Evolutionary conservation across 441 rosid species (phyloP).

Genomic region (Aleurites moluccanus): DNA sequence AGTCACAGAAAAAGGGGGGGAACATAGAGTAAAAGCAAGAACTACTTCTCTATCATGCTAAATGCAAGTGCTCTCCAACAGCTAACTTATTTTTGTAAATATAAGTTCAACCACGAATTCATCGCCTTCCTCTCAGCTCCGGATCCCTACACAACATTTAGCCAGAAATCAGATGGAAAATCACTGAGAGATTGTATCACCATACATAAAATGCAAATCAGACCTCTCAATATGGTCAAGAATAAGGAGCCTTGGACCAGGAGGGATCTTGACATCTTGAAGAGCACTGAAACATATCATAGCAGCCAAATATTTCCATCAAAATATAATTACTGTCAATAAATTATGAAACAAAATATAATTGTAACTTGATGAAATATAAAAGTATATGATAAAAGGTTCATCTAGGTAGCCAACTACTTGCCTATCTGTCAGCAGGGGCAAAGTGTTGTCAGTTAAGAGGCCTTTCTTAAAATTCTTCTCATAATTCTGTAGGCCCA

Average conservation of each 20-base stretch:
- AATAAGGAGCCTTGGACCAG: constrained; percentile 93
- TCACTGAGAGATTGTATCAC: neutral
- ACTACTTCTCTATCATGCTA: constrained; percentile 6
- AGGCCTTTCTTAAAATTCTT: constrained; percentile 90
- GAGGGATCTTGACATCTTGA: constrained; percentile 88
- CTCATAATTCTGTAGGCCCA: constrained; percentile 85
- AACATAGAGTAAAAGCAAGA: neutral
- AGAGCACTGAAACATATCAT: constrained; percentile 63
- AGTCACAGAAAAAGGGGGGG: too few species aligned
- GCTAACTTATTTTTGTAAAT: constrained; percentile 1
- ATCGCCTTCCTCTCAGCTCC: constrained; percentile 49
- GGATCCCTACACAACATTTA: constrained; percentile 54
- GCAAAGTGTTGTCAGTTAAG: constrained; percentile 77
- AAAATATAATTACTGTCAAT: neutral
- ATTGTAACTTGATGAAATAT: neutral
- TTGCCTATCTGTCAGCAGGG: constrained; percentile 93
- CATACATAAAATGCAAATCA: constrained; percentile 21
- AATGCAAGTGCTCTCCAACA: neutral
- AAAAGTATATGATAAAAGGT: neutral
- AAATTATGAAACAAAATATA: neutral
- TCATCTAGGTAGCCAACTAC: constrained; percentile 17
- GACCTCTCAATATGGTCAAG: constrained; percentile 85
- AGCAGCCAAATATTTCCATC: neutral
- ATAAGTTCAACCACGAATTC: constrained; percentile 36
- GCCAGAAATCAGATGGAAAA: constrained; percentile 1